These are phyloP conservation scores for Thraustotheca clavata DNA, from an alignment of 352 stramenopile genomes.

Conservation along the genomic window DNA sequence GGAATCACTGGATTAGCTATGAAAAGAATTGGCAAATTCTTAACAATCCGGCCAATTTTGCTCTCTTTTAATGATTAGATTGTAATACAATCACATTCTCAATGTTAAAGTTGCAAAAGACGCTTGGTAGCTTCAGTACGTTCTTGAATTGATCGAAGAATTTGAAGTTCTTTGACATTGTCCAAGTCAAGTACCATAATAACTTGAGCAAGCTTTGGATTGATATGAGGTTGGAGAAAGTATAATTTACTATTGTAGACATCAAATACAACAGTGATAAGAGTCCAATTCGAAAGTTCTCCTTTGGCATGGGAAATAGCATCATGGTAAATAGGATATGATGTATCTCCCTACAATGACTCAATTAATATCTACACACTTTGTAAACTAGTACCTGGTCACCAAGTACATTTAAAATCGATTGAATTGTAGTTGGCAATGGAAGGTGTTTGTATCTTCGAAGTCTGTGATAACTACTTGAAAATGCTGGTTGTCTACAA, in stretches of 20 bases:
- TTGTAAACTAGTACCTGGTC: slow-evolving; percentile 29
- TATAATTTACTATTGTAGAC: slow-evolving; percentile 24
- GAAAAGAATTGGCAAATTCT: slow-evolving; percentile 45
- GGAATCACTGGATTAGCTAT: slow-evolving; percentile 43
- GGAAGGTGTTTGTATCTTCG: slow-evolving; percentile 44
- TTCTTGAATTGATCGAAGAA: slow-evolving; percentile 1
- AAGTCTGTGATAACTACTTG: slow-evolving; percentile 60
- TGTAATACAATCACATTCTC: neutral
- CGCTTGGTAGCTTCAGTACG: neutral
- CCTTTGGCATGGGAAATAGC: slow-evolving; percentile 39
- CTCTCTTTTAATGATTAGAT: slow-evolving; percentile 5
- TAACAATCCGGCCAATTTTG: slow-evolving; percentile 6
- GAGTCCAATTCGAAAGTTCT: slow-evolving; percentile 60
- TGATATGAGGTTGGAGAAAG: slow-evolving; percentile 9
- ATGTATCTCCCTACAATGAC: slow-evolving; percentile 27
- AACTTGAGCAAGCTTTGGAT: slow-evolving; percentile 1
- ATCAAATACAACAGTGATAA: slow-evolving; percentile 62
- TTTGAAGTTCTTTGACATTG: neutral
- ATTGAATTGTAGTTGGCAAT: slow-evolving; percentile 30
- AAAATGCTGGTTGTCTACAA: slow-evolving; percentile 39
- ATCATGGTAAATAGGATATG: slow-evolving; percentile 61
- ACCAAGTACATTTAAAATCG: slow-evolving; percentile 48
- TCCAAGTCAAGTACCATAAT: slow-evolving; percentile 19
- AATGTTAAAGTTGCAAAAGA: neutral
- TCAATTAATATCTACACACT: neutral